A percentile compares a stretch with the other conserved stretches of the same genome.
Evolutionary conservation across 1,284 basidiomycete genomes (phyloP).

Genomic region (Earliella scabrosa): DNA sequence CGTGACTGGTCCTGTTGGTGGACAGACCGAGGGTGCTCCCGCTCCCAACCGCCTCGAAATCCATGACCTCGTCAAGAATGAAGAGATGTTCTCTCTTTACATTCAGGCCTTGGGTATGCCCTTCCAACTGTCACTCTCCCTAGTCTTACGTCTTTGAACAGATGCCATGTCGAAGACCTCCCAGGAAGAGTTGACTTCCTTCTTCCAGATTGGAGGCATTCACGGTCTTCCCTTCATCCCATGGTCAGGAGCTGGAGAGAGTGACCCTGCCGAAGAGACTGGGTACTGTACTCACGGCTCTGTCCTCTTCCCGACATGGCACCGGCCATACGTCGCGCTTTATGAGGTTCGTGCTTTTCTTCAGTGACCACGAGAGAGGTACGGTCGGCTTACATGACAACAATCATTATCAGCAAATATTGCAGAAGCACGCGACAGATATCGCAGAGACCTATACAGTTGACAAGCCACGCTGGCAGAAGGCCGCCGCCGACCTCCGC

Average conservation of each 20-base stretch:
- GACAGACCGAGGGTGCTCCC: constrained; percentile 1
- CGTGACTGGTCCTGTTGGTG: constrained; percentile 8
- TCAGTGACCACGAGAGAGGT: no score
- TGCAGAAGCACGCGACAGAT: constrained; percentile 41
- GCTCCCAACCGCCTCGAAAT: constrained; percentile 46
- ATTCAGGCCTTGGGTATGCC: constrained; percentile 47
- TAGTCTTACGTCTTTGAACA: constrained; percentile 15
- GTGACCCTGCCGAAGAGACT: constrained; percentile 32
- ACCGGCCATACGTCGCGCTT: constrained; percentile 53
- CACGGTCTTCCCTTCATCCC: constrained; percentile 49
- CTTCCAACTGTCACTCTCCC: not conserved
- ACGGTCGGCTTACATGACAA: no score
- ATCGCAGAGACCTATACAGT: constrained; percentile 47
- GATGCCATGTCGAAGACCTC: constrained; percentile 38
- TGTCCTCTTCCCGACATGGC: constrained; percentile 57
- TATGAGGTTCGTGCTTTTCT: constrained; percentile 45
- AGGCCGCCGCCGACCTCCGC: constrained; percentile 44
- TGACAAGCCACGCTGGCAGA: constrained; percentile 38
- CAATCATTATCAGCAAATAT: no score
- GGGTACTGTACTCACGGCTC: constrained; percentile 57
- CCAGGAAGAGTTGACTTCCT: constrained; percentile 41
- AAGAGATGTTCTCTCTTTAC: constrained; percentile 50
- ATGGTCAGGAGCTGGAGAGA: constrained; percentile 45
- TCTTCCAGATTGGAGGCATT: constrained; percentile 53
- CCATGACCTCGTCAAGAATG: constrained; percentile 46